A percentile compares a stretch with the other conserved stretches of the same genome.
Conservation (phyloP, 2,329 filamentous ascomycete species). For the Chaetothyriales sp. region DNA sequence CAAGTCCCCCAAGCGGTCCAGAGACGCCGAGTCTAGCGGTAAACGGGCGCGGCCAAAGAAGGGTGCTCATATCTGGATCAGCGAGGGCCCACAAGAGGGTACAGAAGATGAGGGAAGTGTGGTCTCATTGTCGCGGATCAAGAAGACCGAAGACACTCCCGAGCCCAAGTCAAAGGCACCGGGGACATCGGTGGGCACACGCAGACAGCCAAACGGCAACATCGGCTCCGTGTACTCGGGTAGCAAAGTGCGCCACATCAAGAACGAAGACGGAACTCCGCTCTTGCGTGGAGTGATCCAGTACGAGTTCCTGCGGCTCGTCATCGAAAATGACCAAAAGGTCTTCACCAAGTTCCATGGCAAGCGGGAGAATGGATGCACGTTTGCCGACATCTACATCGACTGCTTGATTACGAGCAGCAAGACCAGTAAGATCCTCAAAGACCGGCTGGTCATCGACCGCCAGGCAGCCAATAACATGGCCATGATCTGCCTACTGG, state of each 20-base stretch:
- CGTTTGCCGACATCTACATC: constrained; percentile 91
- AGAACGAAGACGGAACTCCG: constrained; percentile 54
- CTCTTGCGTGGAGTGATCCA: constrained; percentile 56
- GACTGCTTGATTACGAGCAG: constrained; percentile 97
- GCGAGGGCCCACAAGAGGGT: constrained; percentile 13
- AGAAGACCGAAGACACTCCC: constrained; percentile 14
- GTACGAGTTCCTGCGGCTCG: constrained; percentile 48
- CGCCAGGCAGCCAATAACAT: constrained; percentile 87
- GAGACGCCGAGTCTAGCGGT: neutral
- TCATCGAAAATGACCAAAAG: constrained; percentile 46
- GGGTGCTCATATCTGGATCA: constrained; percentile 12
- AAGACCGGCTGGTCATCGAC: constrained; percentile 90
- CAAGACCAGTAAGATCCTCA: constrained; percentile 96
- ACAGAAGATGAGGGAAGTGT: constrained; percentile 18
- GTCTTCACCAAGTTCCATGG: constrained; percentile 87
- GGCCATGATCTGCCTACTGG: constrained; percentile 96
- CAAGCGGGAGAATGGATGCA: constrained; percentile 46
- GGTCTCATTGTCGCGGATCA: constrained; percentile 9
- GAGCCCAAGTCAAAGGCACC: constrained; percentile 12
- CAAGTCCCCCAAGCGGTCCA: neutral
- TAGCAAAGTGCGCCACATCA: constrained; percentile 53
- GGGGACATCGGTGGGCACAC: constrained; percentile 32
- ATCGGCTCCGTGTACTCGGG: constrained; percentile 54
- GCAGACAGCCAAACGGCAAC: constrained; percentile 51
- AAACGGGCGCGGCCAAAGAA: constrained; percentile 14